These are phyloP conservation scores for Penicillium sp. DNA, from an alignment of 2,329 filamentous ascomycete species.

Conservation along the genomic window DNA sequence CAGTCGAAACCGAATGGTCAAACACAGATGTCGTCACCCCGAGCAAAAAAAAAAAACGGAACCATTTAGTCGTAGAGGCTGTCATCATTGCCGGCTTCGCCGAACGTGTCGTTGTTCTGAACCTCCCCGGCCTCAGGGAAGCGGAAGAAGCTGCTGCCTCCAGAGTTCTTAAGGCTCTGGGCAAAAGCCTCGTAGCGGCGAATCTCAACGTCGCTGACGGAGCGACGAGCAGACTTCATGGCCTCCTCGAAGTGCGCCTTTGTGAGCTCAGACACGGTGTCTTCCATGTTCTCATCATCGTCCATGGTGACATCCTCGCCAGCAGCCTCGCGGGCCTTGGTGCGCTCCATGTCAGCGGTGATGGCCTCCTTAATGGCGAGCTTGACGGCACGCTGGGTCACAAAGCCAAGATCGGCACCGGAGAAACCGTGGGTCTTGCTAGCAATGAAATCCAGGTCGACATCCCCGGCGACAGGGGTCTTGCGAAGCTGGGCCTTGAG, in stretches of 20 bases:
- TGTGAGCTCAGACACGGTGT: conserved; percentile 93
- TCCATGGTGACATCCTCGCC: conserved; percentile 77
- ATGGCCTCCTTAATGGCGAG: conserved; percentile 99
- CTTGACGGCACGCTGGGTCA: conserved; percentile 98
- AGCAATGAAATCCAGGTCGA: conserved; percentile 88
- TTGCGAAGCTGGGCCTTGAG: conserved; percentile 96
- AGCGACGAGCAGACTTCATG: conserved; percentile 90
- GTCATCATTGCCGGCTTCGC: conserved; percentile 88
- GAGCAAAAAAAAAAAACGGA: conserved; percentile 18
- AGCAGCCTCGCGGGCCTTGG: conserved; percentile 82
- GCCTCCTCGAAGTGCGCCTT: conserved; percentile 98
- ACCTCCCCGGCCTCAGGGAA: conserved; percentile 70
- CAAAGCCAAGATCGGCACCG: conserved; percentile 98
- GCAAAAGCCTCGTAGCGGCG: conserved; percentile 97
- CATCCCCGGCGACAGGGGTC: conserved; percentile 84
- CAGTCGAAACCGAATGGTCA: conserved; percentile 12
- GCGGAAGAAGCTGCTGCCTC: conserved; percentile 95
- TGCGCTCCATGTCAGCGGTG: conserved; percentile 79
- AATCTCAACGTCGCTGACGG: conserved; percentile 95
- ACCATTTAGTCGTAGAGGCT: conserved; percentile 85
- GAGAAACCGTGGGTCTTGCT: conserved; percentile 98
- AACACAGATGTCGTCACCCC: conserved; percentile 22
- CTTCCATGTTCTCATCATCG: conserved; percentile 64
- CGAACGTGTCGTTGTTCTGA: conserved; percentile 62
- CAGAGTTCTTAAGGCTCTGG: conserved; percentile 98